phyloP scores from a whole-genome alignment of 345 rosid genomes.

The Dipteronia sinensis region DNA sequence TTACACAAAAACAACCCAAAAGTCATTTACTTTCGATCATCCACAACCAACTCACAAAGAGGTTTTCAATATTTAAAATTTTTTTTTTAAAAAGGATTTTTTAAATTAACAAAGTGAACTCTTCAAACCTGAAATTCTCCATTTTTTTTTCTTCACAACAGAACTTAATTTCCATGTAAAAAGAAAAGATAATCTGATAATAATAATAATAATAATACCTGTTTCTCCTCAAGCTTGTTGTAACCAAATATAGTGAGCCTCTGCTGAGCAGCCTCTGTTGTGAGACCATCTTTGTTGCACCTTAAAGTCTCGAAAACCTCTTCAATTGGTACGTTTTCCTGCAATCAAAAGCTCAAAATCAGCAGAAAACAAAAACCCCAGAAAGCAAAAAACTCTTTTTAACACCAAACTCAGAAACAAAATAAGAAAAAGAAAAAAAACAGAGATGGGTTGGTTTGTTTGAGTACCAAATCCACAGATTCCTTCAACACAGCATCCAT shows the following conservation, averaged over 20 bases:
- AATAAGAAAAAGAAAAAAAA: neutral
- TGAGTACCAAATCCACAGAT: conserved; percentile 65
- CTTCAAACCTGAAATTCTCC: neutral
- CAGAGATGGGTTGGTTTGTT: conserved; percentile 23
- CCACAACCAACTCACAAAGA: no score
- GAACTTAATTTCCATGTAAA: neutral
- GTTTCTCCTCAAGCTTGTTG: conserved; percentile 71
- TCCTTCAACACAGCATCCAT: conserved; percentile 72
- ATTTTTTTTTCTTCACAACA: no score
- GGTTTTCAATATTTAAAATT: no score
- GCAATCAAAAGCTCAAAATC: conserved; percentile 26
- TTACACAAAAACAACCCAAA: conserved; percentile 5
- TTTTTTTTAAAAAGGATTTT: no score
- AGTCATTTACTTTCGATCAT: neutral
- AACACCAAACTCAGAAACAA: neutral
- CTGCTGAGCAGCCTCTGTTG: conserved; percentile 58
- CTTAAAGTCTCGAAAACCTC: conserved; percentile 66
- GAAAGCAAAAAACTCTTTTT: conserved; percentile 12
- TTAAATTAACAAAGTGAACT: neutral
- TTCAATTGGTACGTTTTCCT: conserved; percentile 69
- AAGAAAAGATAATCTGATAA: neutral
- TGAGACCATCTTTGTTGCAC: conserved; percentile 55
- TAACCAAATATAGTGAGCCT: conserved; percentile 60
- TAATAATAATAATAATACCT: conserved; percentile 27
- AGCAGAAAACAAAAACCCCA: conserved; percentile 20